A percentile compares a stretch with the other conserved stretches of the same genome.
Evolutionary conservation across 768 basidiomycete species (phyloP).

Genomic region (Boletales sp.): DNA sequence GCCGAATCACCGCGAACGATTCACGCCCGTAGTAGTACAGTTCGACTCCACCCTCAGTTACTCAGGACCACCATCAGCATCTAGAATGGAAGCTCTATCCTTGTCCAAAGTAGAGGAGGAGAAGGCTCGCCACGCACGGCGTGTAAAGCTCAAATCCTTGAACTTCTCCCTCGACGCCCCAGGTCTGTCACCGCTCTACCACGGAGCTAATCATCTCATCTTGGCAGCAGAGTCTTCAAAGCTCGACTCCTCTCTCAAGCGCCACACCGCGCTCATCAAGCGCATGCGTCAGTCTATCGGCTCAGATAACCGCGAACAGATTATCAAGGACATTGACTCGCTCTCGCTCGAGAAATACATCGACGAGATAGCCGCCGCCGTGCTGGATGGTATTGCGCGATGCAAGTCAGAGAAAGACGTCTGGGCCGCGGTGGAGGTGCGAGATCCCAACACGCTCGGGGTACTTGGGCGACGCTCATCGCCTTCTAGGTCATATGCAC

Average conservation of each 20-base stretch:
- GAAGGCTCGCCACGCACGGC: slow-evolving; percentile 49
- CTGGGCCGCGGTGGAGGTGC: slow-evolving; percentile 89
- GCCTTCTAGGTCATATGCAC: slow-evolving; percentile 73
- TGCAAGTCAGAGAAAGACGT: slow-evolving; percentile 94
- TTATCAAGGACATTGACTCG: slow-evolving; percentile 88
- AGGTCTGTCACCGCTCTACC: slow-evolving; percentile 35
- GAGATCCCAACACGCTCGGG: slow-evolving; percentile 12
- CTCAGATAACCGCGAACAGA: slow-evolving; percentile 75
- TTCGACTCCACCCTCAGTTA: neutral
- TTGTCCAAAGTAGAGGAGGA: slow-evolving; percentile 46
- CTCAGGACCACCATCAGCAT: neutral
- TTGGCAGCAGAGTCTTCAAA: slow-evolving; percentile 56
- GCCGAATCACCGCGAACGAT: slow-evolving; percentile 3
- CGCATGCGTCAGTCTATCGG: slow-evolving; percentile 86
- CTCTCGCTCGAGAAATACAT: slow-evolving; percentile 93
- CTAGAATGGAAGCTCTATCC: slow-evolving; percentile 21
- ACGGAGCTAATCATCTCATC: slow-evolving; percentile 8
- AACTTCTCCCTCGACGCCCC: slow-evolving; percentile 48
- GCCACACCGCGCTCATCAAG: slow-evolving; percentile 94
- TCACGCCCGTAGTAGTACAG: neutral
- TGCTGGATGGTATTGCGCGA: slow-evolving; percentile 77
- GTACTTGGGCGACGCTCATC: neutral
- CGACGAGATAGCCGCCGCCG: slow-evolving; percentile 87
- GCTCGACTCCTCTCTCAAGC: slow-evolving; percentile 91
- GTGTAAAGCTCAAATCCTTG: slow-evolving; percentile 53